A percentile compares a stretch with the other conserved stretches of the same genome.
Conservation (phyloP, 75 land plant species). For the Cryptomeria japonica region DNA sequence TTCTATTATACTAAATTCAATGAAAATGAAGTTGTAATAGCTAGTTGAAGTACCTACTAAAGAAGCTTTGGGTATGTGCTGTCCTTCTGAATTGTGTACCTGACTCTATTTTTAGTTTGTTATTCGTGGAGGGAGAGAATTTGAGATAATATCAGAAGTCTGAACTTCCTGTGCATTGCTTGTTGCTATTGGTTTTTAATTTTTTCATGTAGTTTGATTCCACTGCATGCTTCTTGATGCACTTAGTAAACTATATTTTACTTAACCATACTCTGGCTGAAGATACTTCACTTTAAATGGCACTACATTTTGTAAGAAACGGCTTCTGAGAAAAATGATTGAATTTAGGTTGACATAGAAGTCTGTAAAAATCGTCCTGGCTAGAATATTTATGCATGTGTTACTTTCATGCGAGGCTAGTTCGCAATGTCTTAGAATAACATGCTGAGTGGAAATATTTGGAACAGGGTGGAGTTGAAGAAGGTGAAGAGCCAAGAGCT, state of each 20-base stretch:
- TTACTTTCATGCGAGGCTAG: neutral
- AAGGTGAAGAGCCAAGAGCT: constrained; percentile 73
- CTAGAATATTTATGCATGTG: neutral
- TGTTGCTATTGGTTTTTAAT: neutral
- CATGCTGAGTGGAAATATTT: neutral
- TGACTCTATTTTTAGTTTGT: neutral
- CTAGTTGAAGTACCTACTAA: neutral
- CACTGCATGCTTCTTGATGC: neutral
- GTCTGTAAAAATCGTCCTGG: neutral
- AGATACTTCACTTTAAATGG: neutral
- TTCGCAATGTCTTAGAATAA: neutral
- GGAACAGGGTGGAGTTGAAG: constrained; percentile 89
- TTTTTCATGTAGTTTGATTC: neutral
- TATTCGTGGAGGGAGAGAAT: neutral
- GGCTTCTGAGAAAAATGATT: neutral
- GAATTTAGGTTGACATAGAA: neutral
- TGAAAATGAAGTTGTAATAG: neutral
- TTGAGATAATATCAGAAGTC: neutral
- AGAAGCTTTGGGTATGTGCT: neutral
- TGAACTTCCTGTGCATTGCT: neutral
- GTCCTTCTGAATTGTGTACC: neutral
- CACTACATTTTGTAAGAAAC: neutral
- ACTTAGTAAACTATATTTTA: neutral
- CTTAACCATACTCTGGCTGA: neutral
- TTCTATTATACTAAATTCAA: neutral